Percentiles rank a stretch among this genome's conserved stretches.
Evolutionary conservation across 202 grass and related monocot species (phyloP).

Genomic region (Setaria viridis): DNA sequence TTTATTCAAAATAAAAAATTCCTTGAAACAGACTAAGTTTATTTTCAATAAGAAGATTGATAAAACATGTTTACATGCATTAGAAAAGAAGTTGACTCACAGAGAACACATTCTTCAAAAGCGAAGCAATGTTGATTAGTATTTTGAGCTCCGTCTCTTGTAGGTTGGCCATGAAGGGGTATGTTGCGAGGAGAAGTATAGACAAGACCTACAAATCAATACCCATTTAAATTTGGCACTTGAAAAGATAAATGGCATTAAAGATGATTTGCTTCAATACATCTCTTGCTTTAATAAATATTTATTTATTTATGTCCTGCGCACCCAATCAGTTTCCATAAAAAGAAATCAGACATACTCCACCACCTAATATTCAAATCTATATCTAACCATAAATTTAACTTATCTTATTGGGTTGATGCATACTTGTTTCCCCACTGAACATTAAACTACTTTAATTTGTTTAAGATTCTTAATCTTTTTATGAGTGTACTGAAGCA

Average conservation of each 20-base stretch:
- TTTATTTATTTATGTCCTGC: neutral
- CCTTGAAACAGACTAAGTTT: conserved; percentile 2
- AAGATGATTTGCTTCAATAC: neutral
- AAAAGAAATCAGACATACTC: neutral
- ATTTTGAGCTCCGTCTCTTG: conserved; percentile 56
- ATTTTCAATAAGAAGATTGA: conserved; percentile 1
- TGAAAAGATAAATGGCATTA: too few species aligned
- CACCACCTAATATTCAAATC: neutral
- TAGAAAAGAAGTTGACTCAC: conserved; percentile 42
- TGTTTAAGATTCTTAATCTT: neutral
- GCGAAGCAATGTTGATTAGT: conserved; percentile 64
- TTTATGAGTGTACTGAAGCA: neutral
- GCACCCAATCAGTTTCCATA: neutral
- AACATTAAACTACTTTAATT: neutral
- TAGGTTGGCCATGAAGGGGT: conserved; percentile 67
- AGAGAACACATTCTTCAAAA: conserved; percentile 61
- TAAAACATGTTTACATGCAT: neutral
- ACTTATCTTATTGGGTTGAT: neutral
- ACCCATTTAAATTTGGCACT: neutral
- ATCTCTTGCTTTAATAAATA: neutral
- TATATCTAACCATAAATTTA: neutral
- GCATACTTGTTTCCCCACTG: neutral
- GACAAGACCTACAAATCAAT: conserved; percentile 60
- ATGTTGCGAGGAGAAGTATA: conserved; percentile 63
- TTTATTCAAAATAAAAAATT: neutral